Base-by-base conservation (phyloP, 2,329 filamentous ascomycete species). In the Myriosclerotinia scirpicola region DNA sequence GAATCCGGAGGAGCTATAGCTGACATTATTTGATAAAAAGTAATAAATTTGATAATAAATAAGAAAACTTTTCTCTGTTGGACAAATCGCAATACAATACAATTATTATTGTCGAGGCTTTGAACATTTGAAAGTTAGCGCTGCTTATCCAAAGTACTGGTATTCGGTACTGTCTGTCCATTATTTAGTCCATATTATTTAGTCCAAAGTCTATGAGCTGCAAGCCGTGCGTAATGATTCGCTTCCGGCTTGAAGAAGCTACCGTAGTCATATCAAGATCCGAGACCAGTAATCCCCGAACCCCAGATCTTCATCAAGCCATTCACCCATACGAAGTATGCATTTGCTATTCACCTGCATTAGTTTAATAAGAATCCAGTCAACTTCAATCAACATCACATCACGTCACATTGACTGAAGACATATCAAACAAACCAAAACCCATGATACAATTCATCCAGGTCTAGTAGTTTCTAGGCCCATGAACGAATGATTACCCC, bases 1-100 rank as follows among this genome's bases (percentile, higher is more conserved):
- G 71, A 66, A 68, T 77, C 76, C 71, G 73, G 52, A 68, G 73
- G 71, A 44, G 68, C 72, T 54, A 74, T 72, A 64, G 75, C 68
- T 50, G 76, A 75, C 76, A 77, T 78, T 54, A 69, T 75, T 26
- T 65, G 38, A 53, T 36, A 46, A 52, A 30, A n/a, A n/a, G 44
- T 34, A 65, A 42, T 30, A 44, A 36, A 26, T 42, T 48, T 17
- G 36, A 26, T 53, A 62, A 52, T 30, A 30, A 60, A 53, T 15
- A 44, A 60, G 30, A 50, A 22, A 60, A 5, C 20, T 6, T 15
- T 6, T 48, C 30, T 59, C 26, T 59, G 8, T 46, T 60, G 54
- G 22, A 52, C 40, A 52, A 60, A 52, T 60, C 30, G 54, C 46
- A 59, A 48, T 52, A 34, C 30, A 34, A 34, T 62, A 6, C 8